These are phyloP conservation scores for Oryza nivara DNA, from an alignment of 176 grass and related monocot genomes.

Conservation along the genomic window DNA sequence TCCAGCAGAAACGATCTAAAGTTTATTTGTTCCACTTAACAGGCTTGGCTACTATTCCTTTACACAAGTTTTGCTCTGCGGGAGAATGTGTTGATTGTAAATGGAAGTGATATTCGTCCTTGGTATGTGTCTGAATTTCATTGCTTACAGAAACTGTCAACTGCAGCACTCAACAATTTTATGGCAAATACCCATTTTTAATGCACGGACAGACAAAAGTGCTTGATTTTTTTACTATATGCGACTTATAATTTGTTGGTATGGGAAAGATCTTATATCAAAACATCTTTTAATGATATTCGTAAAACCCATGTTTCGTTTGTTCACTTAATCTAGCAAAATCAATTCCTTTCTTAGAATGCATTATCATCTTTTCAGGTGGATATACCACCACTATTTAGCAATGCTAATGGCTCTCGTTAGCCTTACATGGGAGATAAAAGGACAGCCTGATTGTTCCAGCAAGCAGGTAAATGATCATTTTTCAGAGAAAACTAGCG, in stretches of 20 bases:
- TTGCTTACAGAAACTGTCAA: conserved; percentile 5
- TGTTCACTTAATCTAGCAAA: background rate
- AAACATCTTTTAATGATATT: conserved; percentile 7
- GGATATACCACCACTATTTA: conserved; percentile 99
- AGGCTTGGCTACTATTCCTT: conserved; percentile 86
- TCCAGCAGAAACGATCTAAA: conserved; percentile 15
- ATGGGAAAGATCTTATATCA: conserved; percentile 1
- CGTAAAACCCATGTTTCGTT: background rate
- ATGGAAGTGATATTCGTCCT: conserved; percentile 89
- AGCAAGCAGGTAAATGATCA: conserved; percentile 72
- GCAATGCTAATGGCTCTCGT: conserved; percentile 97
- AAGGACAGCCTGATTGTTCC: conserved; percentile 88
- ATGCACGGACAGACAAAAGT: background rate
- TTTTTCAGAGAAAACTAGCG: background rate
- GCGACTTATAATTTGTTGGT: background rate
- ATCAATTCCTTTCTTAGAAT: conserved; percentile 11
- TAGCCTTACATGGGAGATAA: conserved; percentile 98
- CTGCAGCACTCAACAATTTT: conserved; percentile 23
- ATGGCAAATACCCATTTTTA: background rate
- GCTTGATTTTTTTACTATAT: background rate
- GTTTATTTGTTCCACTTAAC: conserved; percentile 29
- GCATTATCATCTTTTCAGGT: conserved; percentile 54
- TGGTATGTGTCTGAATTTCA: conserved; percentile 60
- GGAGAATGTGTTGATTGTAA: conserved; percentile 87
- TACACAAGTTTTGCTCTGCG: conserved; percentile 88